Percentiles rank a stretch among this genome's conserved stretches.
Evolutionary conservation across 2,329 filamentous ascomycete species (phyloP).

Genomic region (Purpureocillium takamizusanense): DNA sequence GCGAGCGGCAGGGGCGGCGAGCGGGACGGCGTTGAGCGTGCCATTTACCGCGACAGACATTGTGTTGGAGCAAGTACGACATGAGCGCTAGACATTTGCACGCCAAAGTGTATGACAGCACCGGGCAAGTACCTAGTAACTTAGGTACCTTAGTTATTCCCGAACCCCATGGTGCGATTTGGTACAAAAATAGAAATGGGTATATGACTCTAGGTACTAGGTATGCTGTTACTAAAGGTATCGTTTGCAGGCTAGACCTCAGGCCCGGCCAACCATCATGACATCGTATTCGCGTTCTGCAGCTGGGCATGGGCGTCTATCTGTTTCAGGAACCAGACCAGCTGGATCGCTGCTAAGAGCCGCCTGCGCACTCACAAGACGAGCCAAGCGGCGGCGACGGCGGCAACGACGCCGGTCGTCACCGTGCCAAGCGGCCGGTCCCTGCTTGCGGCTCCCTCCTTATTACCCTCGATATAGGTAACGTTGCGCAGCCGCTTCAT

Average conservation of each 20-base stretch:
- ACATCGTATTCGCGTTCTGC: too few relatives aligned
- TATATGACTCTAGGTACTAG: conserved; percentile 6
- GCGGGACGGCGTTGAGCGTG: conserved; percentile 4
- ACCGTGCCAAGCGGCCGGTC: conserved; percentile 8
- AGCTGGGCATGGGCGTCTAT: too few relatives aligned
- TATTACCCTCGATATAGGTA: conserved; percentile 24
- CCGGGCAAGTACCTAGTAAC: too few relatives aligned
- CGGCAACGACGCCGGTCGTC: conserved; percentile 4
- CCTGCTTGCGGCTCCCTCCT: conserved; percentile 11
- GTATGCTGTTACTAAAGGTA: too few relatives aligned
- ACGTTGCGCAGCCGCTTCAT: conserved; percentile 21
- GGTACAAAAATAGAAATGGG: not conserved
- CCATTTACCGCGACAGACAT: conserved; percentile 1
- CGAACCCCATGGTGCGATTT: not conserved
- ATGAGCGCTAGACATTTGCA: too few relatives aligned
- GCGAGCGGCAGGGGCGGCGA: too few relatives aligned
- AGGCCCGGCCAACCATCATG: too few relatives aligned
- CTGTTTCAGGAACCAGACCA: too few relatives aligned
- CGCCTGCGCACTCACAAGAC: too few relatives aligned
- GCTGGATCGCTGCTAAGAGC: too few relatives aligned
- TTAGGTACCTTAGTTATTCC: not conserved
- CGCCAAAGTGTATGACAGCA: too few relatives aligned
- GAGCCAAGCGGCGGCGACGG: not conserved
- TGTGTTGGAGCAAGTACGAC: too few relatives aligned
- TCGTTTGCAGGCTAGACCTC: not conserved